A percentile compares a stretch with the other conserved stretches of the same genome.
Evolutionary conservation across 345 rosid species (phyloP).

Genomic region (Syzygium jambos): DNA sequence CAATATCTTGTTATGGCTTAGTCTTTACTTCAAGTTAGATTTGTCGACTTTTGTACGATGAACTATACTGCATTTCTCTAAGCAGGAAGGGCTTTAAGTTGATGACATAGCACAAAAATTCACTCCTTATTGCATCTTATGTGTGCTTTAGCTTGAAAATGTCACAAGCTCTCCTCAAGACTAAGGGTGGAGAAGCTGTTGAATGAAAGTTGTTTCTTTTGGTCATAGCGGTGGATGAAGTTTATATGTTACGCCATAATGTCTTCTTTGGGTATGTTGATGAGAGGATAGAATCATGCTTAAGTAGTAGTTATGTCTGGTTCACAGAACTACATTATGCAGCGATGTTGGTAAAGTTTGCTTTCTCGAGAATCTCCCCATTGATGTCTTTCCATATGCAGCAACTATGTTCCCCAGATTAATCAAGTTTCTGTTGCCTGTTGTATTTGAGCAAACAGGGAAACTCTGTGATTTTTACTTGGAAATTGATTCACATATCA

Average conservation of each 20-base stretch:
- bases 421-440: not conserved
- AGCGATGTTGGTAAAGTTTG: not conserved
- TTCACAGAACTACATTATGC: not conserved
- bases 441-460: not conserved
- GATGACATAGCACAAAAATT: not conserved
- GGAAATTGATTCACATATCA: not conserved
- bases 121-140: not conserved
- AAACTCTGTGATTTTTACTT: not conserved
- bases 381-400: not conserved
- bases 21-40: not conserved
- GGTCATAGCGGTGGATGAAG: not conserved
- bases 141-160: not conserved
- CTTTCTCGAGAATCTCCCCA: not conserved
- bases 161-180: not conserved
- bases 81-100: not conserved
- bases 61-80: not conserved
- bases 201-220: not conserved
- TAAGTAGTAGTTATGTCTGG: not conserved
- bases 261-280: not conserved
- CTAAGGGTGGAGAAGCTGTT: not conserved
- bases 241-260: not conserved
- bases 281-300: not conserved
- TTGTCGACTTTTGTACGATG: not conserved
- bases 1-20: not conserved
- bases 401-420: not conserved